Evolutionary conservation across 257 asterid species (phyloP), one percentile per base, ranked within the genome.

Genomic region (Gentiana straminea): DNA sequence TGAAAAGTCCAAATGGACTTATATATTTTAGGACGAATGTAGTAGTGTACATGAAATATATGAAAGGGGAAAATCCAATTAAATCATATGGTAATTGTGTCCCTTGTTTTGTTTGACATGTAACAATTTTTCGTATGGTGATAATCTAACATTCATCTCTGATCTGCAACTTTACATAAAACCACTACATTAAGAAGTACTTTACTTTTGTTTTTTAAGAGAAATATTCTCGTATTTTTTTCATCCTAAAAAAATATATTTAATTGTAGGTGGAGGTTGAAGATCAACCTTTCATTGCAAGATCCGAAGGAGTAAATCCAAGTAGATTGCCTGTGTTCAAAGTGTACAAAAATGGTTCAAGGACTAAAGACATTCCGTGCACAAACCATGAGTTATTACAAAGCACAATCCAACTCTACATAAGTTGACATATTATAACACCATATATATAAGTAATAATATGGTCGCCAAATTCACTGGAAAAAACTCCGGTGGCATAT

Each of bases 251-350:
- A 11, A 7, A 46, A 13, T 47, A 24, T 24, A 24, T 24, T 24
- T 24, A 24, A 24, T 4, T 76, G 64, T 36, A 81, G 85, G 89
- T 81, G 60, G 83, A 78, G 51, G 76, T 76, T 34, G 89, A 81
- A 50, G 89, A 78, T 45, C 71, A 76, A 38, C 81, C 85, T 35
- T 69, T 69, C 7, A 2, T 81, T 12, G 74, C 67, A 33, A 72
- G 70, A 68, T 81, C 79, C 1, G 81, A 81, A 64, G 83, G 79
- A 11, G 58, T 79, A 35, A 73, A 41, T 10, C 6, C 46, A 41
- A 41, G 44, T 57, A 47, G 70, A 13, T 69, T 81, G 59, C 89
- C 89, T 3, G 60, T 76, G 11, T 76, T 78, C 64, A 58, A 75
- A 54, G 68, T 81, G 47, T 78, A 81, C 68, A 63, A 63, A 36